These are phyloP conservation scores for Boletus pseudo-olivaceus DNA, from an alignment of 768 basidiomycete species.

Conservation along the genomic window DNA sequence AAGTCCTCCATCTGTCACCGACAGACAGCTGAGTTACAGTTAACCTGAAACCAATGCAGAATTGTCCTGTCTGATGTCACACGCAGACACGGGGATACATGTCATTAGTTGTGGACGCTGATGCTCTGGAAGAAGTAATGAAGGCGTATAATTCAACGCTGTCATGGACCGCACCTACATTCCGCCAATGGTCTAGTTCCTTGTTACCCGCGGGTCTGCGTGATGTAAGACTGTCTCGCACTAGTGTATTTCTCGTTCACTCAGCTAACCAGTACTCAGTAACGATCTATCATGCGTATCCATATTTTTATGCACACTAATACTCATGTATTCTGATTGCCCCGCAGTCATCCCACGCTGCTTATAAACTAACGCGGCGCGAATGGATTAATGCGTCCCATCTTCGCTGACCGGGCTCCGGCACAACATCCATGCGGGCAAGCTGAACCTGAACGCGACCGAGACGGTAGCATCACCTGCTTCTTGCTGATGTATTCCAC, in stretches of 20 bases:
- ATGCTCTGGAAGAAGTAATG: conserved; percentile 31
- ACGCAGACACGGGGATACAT: no score
- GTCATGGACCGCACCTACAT: not conserved
- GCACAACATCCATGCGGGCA: not conserved
- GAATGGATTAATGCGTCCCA: not conserved
- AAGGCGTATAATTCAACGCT: conserved; percentile 25
- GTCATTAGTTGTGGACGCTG: conserved; percentile 29
- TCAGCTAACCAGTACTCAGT: not conserved
- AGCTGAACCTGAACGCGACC: not conserved
- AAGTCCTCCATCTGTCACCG: no score
- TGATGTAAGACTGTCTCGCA: not conserved
- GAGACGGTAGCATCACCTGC: not conserved
- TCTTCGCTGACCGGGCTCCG: not conserved
- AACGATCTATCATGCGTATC: conserved; percentile 4
- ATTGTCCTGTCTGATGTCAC: no score
- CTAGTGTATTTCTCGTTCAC: not conserved
- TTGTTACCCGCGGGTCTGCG: not conserved
- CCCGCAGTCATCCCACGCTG: not conserved
- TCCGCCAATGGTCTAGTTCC: not conserved
- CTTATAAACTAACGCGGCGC: no score
- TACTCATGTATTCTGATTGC: not conserved
- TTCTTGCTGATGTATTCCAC: not conserved
- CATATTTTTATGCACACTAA: conserved; percentile 1
- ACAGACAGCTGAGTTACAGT: no score
- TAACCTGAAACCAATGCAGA: no score